These are phyloP conservation scores for Diaporthe aspalathi DNA, from an alignment of 2,329 filamentous ascomycete genomes.

Conservation along the genomic window DNA sequence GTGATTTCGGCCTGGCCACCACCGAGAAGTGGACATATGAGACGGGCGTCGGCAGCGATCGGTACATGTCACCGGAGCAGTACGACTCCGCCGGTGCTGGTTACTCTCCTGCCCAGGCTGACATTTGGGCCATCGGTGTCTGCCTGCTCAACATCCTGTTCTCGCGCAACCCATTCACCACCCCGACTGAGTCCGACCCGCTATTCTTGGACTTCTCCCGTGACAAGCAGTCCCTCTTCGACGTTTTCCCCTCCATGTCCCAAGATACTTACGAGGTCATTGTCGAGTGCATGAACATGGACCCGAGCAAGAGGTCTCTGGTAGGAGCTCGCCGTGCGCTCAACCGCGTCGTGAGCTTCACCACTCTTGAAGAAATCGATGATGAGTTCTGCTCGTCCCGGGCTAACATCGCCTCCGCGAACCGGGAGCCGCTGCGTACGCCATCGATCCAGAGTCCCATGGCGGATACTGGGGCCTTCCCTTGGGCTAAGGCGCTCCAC, in stretches of 20 bases:
- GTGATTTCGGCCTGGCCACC: constrained; percentile 94
- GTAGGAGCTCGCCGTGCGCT: constrained; percentile 82
- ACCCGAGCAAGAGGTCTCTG: constrained; percentile 89
- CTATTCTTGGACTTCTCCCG: constrained; percentile 93
- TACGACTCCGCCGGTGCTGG: constrained; percentile 89
- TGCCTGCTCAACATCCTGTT: constrained; percentile 97
- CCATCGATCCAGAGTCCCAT: constrained; percentile 92
- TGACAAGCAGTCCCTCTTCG: constrained; percentile 95
- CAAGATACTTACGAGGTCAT: constrained; percentile 97
- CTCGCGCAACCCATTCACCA: constrained; percentile 94
- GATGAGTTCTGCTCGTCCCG: constrained; percentile 93
- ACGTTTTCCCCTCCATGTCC: constrained; percentile 98
- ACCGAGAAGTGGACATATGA: constrained; percentile 91
- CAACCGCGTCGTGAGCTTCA: constrained; percentile 86
- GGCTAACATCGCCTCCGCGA: constrained; percentile 82
- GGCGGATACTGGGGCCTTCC: constrained; percentile 85
- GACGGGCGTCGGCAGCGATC: constrained; percentile 93
- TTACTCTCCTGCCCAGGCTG: constrained; percentile 92
- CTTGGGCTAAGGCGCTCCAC: constrained; percentile 92
- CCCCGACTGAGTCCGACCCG: constrained; percentile 88
- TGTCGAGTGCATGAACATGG: constrained; percentile 88
- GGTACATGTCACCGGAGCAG: constrained; percentile 99
- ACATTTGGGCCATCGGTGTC: constrained; percentile 97
- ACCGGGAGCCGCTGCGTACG: constrained; percentile 94
- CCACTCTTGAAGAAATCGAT: constrained; percentile 87